Base-by-base conservation (phyloP, 805 yeast genomes). In the Candida jianshihensis region DNA sequence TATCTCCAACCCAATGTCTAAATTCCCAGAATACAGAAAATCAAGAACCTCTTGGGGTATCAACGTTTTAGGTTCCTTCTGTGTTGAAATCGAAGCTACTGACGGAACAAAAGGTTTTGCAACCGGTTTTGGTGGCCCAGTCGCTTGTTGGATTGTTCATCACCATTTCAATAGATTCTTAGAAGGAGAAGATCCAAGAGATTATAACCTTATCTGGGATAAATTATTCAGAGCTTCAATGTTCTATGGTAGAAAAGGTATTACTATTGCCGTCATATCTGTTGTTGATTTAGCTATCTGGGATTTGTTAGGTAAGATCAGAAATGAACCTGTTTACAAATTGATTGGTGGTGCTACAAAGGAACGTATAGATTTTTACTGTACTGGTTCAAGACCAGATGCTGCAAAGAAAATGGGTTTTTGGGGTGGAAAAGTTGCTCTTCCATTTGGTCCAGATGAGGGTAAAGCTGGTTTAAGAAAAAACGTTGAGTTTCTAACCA, bases 401-500 rank as follows among this genome's bases (percentile, higher is more conserved):
- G 70, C 70, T 39, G 75, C 75, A 18, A 68, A 70, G 49, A 41
- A 44, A 17, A 63, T 67, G 71, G 74, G 75, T 16, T 70, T 70
- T 60, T 68, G 72, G 71, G 74, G 74, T 41, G 74, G 71, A 30
- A 70, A 70, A 46, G 75, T 70, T 33, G 70, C 74, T 2, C 59
- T 70, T 31, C 75, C 75, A 31, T 67, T 55, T 42, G 70, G 73
- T 16, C 73, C 75, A 13, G 72, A 64, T 46, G 74, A 70, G 48
- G 75, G 74, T n/a, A 65, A 59, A 42, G 59, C 42, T 35, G 74
- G 75, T 15, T 51, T 70, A 32, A 49, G 54, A 34, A 68, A 68
- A 51, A 69, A 70, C 38, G 66, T 69, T 43, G 70, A 62, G 43
- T 69, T 68, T 46, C 55, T 70, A 31, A 53, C 52, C 19, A 59